Evolutionary conservation across 2,329 filamentous ascomycete species (phyloP).

Genomic region (Penicillium sp.): DNA sequence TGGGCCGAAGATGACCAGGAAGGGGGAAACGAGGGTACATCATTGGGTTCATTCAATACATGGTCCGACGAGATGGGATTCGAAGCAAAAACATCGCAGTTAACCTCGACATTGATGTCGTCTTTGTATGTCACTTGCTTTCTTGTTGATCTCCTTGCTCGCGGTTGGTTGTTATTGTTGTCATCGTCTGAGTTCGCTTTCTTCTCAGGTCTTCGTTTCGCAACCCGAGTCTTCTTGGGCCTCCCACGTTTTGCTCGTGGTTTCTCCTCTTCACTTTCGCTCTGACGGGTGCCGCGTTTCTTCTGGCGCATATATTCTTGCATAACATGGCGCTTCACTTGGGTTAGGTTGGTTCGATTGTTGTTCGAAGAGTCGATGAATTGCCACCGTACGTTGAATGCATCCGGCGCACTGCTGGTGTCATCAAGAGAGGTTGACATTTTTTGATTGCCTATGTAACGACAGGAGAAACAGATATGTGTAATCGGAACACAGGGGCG

Average conservation of each 20-base stretch:
- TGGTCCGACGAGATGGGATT: neutral
- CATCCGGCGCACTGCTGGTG: slow-evolving; percentile 1
- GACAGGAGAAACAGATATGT: neutral
- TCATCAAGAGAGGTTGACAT: slow-evolving; percentile 15
- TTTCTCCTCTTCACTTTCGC: slow-evolving; percentile 14
- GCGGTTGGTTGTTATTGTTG: neutral
- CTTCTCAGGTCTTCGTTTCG: slow-evolving; percentile 4
- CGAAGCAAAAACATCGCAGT: neutral
- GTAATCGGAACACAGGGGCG: neutral
- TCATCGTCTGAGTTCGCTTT: neutral
- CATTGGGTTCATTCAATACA: neutral
- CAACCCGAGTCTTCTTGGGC: slow-evolving; percentile 7
- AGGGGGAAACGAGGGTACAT: neutral
- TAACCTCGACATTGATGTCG: neutral
- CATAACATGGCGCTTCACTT: slow-evolving; percentile 40
- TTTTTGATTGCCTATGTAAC: neutral
- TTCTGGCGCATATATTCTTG: slow-evolving; percentile 37
- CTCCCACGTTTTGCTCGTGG: slow-evolving; percentile 10
- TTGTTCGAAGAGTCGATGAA: slow-evolving; percentile 36
- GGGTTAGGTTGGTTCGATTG: slow-evolving; percentile 31
- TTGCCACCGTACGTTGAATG: slow-evolving; percentile 27
- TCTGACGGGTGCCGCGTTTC: slow-evolving; percentile 13
- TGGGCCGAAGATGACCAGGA: slow-evolving; percentile 2
- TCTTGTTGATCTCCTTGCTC: neutral
- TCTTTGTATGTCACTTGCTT: neutral